These are phyloP conservation scores for Monilinia vaccinii-corymbosi DNA, from an alignment of 2,329 filamentous ascomycete genomes.

Conservation along the genomic window DNA sequence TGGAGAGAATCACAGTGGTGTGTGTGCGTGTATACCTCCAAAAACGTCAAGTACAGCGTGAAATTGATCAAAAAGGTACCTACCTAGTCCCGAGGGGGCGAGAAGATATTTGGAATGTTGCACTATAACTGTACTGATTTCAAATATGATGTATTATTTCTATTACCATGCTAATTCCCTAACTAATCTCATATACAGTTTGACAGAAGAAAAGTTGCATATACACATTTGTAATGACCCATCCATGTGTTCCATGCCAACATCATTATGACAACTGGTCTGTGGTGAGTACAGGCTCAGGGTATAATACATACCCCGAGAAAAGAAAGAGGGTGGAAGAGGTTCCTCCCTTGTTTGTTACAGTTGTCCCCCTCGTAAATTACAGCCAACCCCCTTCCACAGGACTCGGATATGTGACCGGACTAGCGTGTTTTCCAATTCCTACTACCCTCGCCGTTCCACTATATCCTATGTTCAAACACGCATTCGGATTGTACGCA, in stretches of 20 bases:
- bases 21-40: too few species aligned
- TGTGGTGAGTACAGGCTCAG: not conserved
- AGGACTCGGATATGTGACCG: not conserved
- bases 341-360: not conserved
- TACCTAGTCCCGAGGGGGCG: too few species aligned
- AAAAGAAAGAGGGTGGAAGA: not conserved
- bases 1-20: too few species aligned
- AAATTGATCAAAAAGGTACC: too few species aligned
- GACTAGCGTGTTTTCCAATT: not conserved
- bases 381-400: not conserved
- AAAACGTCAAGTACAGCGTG: too few species aligned
- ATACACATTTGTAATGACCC: not conserved
- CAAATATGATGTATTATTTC: too few species aligned
- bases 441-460: not conserved
- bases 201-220: not conserved
- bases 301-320: not conserved
- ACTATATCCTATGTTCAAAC: not conserved
- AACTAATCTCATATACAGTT: not conserved
- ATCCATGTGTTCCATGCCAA: not conserved
- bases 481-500: not conserved
- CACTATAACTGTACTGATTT: too few species aligned
- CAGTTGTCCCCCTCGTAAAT: not conserved
- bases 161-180: not conserved
- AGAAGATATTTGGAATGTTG: too few species aligned
- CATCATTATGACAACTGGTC: not conserved